phyloP scores from a whole-genome alignment of 176 grass and related monocot species.

The Pharus latifolius region DNA sequence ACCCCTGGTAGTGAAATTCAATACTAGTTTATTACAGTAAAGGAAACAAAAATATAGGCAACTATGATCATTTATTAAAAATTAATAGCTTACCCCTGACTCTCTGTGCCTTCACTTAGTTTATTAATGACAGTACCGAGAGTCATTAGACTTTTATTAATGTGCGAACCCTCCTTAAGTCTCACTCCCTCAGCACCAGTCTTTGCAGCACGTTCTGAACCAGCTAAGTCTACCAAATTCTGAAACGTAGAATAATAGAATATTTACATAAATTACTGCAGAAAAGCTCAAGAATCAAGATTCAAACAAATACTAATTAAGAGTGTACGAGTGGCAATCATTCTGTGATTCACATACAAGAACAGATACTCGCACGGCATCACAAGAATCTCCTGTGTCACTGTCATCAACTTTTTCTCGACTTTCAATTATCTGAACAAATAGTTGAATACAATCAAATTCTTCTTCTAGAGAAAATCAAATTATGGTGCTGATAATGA shows the following conservation, averaged over 20 bases:
- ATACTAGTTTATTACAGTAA: conserved; percentile 24
- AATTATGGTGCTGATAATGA: neutral
- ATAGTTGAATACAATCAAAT: conserved; percentile 1
- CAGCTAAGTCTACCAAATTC: conserved; percentile 98
- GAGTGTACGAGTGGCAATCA: neutral
- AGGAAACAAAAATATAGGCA: conserved; percentile 11
- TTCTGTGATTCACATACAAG: conserved; percentile 32
- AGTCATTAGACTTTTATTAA: conserved; percentile 93
- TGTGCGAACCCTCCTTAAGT: conserved; percentile 95
- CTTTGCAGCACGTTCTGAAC: conserved; percentile 94
- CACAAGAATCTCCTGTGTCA: conserved; percentile 53
- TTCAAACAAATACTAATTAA: conserved; percentile 3
- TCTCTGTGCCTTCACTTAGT: conserved; percentile 80
- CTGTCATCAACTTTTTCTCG: conserved; percentile 56
- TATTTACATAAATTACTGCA: conserved; percentile 10
- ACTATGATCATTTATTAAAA: neutral
- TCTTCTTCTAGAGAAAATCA: no score
- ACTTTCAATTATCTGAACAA: conserved; percentile 79
- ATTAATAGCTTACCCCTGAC: conserved; percentile 64
- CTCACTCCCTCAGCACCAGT: conserved; percentile 90
- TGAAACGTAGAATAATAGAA: conserved; percentile 27
- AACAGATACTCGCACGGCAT: conserved; percentile 88
- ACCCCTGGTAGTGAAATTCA: conserved; percentile 39
- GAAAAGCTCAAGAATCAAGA: neutral
- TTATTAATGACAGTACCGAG: conserved; percentile 93